Base-by-base conservation (phyloP, 495 filamentous ascomycete genomes). In the Lasiosphaeris hirsuta region DNA sequence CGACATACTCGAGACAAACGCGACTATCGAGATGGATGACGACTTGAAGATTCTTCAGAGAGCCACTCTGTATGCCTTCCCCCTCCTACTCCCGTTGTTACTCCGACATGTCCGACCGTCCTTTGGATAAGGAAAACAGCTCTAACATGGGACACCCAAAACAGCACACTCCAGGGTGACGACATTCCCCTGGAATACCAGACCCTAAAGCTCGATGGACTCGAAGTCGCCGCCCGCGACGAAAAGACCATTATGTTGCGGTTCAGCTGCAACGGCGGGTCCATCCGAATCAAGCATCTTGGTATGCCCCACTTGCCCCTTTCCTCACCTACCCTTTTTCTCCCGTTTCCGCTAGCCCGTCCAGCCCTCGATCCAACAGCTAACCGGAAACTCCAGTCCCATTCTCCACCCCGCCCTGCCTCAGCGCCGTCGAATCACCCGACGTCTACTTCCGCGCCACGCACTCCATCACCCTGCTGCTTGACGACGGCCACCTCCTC, bases 201-300 rank as follows among this genome's bases (percentile, higher is more conserved):
- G 1, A 17, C 49, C 10, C 10, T 51, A 8, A 18, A 11, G 10
- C 49, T 51, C 3, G 49, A 30, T 8, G 17, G 8, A 17, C 49
- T 51, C 36, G 34, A 51, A 23, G 33, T 51, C 49, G 49, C 49
- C 36, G 35, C 49, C 33, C 49, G 49, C 15, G 49, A 51, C 49
- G 49, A 51, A 38, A 30, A 4, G 18, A 38, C 49, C 17, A 37
- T 6, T 9, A 9, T 51, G 49, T 18, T 51, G 15, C 49, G 15
- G 9, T 51, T 51, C 36, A 40, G 17, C 14, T 51, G 49, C 49
- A 51, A 7, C 5, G 7, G 35, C 7, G 4, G 0, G 10, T 13
- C 49, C 49, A 51, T 51, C 14, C 34, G 33, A 10, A 15, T 51
- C 36, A 14, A 40, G 36, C 49, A 51, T 34, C 7, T 51, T 4